Conservation (phyloP, 257 asterid genomes). For the Penstemon newberryi region DNA sequence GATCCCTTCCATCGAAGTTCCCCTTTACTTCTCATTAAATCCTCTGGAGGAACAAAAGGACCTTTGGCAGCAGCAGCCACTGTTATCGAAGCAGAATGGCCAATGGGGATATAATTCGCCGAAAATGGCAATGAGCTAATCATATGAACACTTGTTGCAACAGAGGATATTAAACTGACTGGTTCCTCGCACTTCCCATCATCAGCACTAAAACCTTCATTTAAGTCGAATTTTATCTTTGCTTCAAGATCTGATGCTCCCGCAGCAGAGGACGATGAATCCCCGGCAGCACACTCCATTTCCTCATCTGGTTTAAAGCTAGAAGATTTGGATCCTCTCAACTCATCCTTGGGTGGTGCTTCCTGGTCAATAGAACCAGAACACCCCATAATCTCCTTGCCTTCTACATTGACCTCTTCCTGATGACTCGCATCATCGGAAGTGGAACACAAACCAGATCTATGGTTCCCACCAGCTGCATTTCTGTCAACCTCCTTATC, state of each 20-base stretch:
- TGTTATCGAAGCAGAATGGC: conserved; percentile 65
- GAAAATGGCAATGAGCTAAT: conserved; percentile 38
- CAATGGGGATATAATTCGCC: conserved; percentile 37
- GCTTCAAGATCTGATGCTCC: conserved; percentile 34
- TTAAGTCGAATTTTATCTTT: conserved; percentile 70
- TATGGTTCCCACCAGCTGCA: conserved; percentile 31
- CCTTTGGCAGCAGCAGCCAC: conserved; percentile 92
- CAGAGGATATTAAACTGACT: conserved; percentile 29
- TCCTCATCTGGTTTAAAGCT: conserved; percentile 32
- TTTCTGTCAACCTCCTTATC: conserved; percentile 24
- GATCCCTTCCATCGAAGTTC: conserved; percentile 97
- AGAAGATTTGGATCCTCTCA: conserved; percentile 30
- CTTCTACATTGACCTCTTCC: conserved; percentile 35
- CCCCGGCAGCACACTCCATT: conserved; percentile 25
- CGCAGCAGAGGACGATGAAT: conserved; percentile 34
- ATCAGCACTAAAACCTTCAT: conserved; percentile 68
- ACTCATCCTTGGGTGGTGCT: conserved; percentile 26
- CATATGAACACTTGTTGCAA: conserved; percentile 39
- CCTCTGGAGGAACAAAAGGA: conserved; percentile 85
- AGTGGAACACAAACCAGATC: conserved; percentile 23
- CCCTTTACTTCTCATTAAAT: conserved; percentile 69
- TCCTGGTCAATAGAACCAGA: conserved; percentile 29
- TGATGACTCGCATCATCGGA: conserved; percentile 28
- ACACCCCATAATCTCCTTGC: conserved; percentile 24
- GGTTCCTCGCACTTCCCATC: conserved; percentile 72